Conservation (phyloP, 2,329 filamentous ascomycete species). For the Blumeria graminis region DNA sequence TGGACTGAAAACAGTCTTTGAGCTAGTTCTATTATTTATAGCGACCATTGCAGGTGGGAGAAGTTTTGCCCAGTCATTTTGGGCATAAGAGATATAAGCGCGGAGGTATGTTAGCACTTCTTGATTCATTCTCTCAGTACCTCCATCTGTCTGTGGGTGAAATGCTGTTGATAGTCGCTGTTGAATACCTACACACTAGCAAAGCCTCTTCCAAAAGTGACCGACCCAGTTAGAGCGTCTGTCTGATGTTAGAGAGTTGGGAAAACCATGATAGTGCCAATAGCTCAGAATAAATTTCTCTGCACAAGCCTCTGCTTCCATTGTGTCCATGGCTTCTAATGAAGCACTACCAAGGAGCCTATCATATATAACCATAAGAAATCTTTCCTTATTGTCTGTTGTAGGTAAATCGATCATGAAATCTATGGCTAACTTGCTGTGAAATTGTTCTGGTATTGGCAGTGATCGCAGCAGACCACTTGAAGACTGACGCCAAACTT, state of each 20-base stretch:
- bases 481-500: not conserved
- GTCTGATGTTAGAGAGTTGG: not conserved
- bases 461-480: not conserved
- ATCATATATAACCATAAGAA: not conserved
- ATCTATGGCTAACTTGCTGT: not conserved
- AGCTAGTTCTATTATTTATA: not conserved
- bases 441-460: not conserved
- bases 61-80: constrained; percentile 3
- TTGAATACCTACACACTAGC: not conserved
- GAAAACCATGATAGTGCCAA: not conserved
- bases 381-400: not conserved
- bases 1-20: not conserved
- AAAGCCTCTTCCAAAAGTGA: not conserved
- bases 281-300: not conserved
- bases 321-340: not conserved
- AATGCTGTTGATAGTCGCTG: not conserved
- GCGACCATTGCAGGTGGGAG: not conserved
- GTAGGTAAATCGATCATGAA: not conserved
- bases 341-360: not conserved
- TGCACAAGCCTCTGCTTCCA: not conserved
- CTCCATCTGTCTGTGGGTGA: not conserved
- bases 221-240: not conserved
- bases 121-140: constrained; percentile 1
- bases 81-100: constrained; percentile 2
- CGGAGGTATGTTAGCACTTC: constrained; percentile 2